Evolutionary conservation across 1,284 basidiomycete species (phyloP).

Genomic region (Exobasidium rhododendri): DNA sequence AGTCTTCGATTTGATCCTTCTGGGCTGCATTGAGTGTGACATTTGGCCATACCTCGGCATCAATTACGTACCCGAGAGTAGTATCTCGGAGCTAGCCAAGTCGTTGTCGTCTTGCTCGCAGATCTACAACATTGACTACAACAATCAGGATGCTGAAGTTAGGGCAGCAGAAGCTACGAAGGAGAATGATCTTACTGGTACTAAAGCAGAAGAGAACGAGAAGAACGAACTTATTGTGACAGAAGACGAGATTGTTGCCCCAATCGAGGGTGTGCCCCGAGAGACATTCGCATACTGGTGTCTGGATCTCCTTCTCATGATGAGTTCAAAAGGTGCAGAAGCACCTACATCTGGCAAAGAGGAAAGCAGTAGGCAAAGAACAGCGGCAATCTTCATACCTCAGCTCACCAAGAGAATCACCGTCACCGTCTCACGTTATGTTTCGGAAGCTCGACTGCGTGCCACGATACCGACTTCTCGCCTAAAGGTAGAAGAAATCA

Average conservation of each 20-base stretch:
- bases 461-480: background rate
- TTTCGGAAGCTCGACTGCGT: background rate
- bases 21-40: background rate
- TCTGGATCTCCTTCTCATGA: background rate
- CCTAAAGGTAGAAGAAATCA: conserved; percentile 1
- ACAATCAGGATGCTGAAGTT: background rate
- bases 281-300: conserved; percentile 4
- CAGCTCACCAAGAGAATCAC: background rate
- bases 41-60: background rate
- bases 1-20: conserved; percentile 4
- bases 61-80: background rate
- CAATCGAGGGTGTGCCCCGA: background rate
- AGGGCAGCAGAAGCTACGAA: background rate
- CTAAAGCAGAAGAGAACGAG: background rate
- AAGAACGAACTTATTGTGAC: background rate
- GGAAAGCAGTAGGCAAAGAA: background rate
- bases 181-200: background rate
- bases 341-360: background rate
- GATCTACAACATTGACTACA: background rate
- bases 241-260: background rate
- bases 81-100: background rate
- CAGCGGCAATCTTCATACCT: conserved; percentile 4
- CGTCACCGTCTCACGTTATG: background rate
- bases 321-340: background rate
- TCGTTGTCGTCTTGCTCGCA: background rate